These are phyloP conservation scores for Podaxis pistillaris DNA, from an alignment of 768 basidiomycete genomes.

Conservation along the genomic window DNA sequence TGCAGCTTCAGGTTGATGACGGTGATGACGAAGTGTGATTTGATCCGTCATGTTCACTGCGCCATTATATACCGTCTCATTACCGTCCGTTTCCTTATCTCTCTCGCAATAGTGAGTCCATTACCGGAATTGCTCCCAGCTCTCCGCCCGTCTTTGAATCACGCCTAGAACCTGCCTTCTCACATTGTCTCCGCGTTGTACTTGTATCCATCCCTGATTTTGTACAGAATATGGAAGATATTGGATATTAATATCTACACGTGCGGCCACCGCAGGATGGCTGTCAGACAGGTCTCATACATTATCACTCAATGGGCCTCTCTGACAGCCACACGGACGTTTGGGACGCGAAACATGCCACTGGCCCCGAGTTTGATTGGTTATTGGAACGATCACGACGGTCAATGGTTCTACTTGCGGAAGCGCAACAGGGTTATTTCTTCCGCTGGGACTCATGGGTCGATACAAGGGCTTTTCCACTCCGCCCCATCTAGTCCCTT, in stretches of 20 bases:
- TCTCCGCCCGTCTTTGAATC: too few species aligned
- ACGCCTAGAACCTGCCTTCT: too few species aligned
- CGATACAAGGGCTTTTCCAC: not conserved
- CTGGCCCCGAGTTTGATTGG: not conserved
- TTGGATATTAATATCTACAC: too few species aligned
- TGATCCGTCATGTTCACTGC: not conserved
- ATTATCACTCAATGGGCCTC: not conserved
- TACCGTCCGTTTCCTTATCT: not conserved
- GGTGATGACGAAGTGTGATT: slow-evolving; percentile 2
- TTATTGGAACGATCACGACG: not conserved
- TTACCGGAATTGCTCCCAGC: too few species aligned
- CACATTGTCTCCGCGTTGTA: too few species aligned
- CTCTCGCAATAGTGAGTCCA: not conserved
- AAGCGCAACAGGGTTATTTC: not conserved
- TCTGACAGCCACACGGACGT: not conserved
- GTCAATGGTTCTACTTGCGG: not conserved
- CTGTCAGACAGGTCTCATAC: not conserved
- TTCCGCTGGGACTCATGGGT: not conserved
- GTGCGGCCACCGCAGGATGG: too few species aligned
- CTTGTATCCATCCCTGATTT: too few species aligned
- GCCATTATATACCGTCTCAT: not conserved
- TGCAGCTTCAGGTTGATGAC: slow-evolving; percentile 8
- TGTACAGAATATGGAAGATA: too few species aligned
- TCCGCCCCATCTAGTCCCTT: not conserved
- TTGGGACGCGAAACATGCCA: not conserved